These are phyloP conservation scores for Schizophyllum amplum DNA, from an alignment of 1,284 basidiomycete species.

Conservation along the genomic window DNA sequence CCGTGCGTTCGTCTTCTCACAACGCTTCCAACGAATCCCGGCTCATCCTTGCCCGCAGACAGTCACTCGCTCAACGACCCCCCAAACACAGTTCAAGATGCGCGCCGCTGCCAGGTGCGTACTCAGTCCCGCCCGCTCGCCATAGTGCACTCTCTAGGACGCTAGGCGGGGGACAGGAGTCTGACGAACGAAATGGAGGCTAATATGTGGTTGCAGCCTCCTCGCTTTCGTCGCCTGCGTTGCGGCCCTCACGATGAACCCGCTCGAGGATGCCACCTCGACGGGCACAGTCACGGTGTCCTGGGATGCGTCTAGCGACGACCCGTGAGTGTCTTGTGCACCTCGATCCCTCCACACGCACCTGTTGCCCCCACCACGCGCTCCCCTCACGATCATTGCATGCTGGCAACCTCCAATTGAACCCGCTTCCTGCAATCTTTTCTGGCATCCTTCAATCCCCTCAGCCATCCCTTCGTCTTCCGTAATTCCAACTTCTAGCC, in stretches of 20 bases:
- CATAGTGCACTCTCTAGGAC: too few relatives aligned
- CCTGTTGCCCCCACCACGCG: too few relatives aligned
- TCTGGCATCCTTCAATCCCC: too few relatives aligned
- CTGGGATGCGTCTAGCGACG: slow-evolving; percentile 35
- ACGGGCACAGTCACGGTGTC: slow-evolving; percentile 31
- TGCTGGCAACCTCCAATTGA: not conserved
- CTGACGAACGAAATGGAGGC: not conserved
- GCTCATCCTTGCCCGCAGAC: not conserved
- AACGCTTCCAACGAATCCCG: not conserved
- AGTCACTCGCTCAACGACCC: not conserved
- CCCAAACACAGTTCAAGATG: not conserved
- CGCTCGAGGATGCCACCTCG: slow-evolving; percentile 27
- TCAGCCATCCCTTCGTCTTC: too few relatives aligned
- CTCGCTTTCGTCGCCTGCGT: slow-evolving; percentile 22
- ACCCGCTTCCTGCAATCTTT: too few relatives aligned
- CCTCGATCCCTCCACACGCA: not conserved
- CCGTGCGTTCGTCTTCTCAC: not conserved
- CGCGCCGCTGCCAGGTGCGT: not conserved
- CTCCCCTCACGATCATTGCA: not conserved
- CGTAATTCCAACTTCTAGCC: too few relatives aligned
- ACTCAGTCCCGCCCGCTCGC: too few relatives aligned
- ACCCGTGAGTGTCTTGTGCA: slow-evolving; percentile 25
- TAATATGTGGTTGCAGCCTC: not conserved
- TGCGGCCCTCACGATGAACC: slow-evolving; percentile 36
- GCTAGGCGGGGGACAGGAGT: too few relatives aligned